A percentile compares a stretch with the other conserved stretches of the same genome.
phyloP scores from a whole-genome alignment of 2,329 filamentous ascomycete species.

The Didymella lethalis region DNA sequence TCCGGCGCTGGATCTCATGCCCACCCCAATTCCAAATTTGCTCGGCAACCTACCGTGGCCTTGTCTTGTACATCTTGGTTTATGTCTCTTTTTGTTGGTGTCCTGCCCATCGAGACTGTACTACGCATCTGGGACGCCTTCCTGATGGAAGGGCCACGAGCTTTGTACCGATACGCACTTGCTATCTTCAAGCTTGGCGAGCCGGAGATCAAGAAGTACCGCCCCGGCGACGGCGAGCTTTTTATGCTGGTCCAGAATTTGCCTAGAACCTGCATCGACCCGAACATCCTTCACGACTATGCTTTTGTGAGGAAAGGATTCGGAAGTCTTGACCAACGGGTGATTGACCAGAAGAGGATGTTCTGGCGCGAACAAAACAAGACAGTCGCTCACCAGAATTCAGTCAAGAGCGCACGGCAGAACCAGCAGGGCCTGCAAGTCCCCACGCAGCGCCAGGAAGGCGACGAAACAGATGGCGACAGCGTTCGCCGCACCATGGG shows the following conservation, averaged over 20 bases:
- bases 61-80: constrained; percentile 96
- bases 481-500: constrained; percentile 32
- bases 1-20: constrained; percentile 45
- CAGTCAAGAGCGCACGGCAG: constrained; percentile 28
- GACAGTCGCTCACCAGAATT: constrained; percentile 32
- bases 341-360: constrained; percentile 75
- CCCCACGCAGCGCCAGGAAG: constrained; percentile 11
- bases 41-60: constrained; percentile 82
- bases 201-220: constrained; percentile 73
- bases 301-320: constrained; percentile 84
- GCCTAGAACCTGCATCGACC: constrained; percentile 81
- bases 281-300: constrained; percentile 80
- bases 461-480: constrained; percentile 35
- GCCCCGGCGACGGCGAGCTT: constrained; percentile 90
- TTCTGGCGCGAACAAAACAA: constrained; percentile 48
- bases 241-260: constrained; percentile 93
- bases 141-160: constrained; percentile 94
- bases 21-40: constrained; percentile 46
- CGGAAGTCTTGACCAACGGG: constrained; percentile 79
- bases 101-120: constrained; percentile 88
- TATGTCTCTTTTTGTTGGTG: constrained; percentile 96
- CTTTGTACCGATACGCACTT: constrained; percentile 88
- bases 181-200: constrained; percentile 92
- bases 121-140: constrained; percentile 95
- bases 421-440: constrained; percentile 11